Base-by-base conservation (phyloP, 345 rosid species). In the Angophora floribunda region DNA sequence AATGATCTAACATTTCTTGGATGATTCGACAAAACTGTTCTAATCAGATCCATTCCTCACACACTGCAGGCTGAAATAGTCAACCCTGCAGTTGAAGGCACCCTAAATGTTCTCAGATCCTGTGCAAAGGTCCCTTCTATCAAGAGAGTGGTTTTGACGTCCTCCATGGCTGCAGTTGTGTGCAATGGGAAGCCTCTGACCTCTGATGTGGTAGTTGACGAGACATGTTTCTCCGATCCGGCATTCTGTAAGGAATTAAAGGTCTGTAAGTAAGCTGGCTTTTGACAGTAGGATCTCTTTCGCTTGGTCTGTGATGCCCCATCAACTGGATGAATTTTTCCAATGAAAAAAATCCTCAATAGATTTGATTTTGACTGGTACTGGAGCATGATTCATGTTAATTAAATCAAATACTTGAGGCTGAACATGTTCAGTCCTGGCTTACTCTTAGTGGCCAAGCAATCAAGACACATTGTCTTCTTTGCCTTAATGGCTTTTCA, bases 41-140 rank as follows among this genome's bases (percentile, higher is more conserved):
- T 67, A 67, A 67, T 30, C 79, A 16, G 41, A 32, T 67, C 79
- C 79, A 15, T 67, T 67, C 79, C 79, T 67, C 32, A 7, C 44
- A 32, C 7, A 36, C 36, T 9, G 22, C 52, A 89, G 92, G 89
- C 86, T 3, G 94, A 94, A 57, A 47, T 95, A 75, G 89, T 95
- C n/a, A 91, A 92, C 57, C 93, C 94, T 67, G 95, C 94, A 7
- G 53, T 95, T 21, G 93, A 92, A 87, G 94, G 94, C 57, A 94
- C 94, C 47, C 87, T 94, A 2, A 94, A 95, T 51, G 91, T 94
- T 59, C 95, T 95, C 7, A 90, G 52, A 9, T 89, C 95, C 80
- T 93, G 95, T 88, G 91, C 90, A n/a, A 93, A 90, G 63, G 75
- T 53, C 26, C 65, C 93, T 17, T 91, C 95, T 16, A 84, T 95